Evolutionary conservation across 1,284 basidiomycete species (phyloP).

Genomic region (Ganoderma resinaceum): DNA sequence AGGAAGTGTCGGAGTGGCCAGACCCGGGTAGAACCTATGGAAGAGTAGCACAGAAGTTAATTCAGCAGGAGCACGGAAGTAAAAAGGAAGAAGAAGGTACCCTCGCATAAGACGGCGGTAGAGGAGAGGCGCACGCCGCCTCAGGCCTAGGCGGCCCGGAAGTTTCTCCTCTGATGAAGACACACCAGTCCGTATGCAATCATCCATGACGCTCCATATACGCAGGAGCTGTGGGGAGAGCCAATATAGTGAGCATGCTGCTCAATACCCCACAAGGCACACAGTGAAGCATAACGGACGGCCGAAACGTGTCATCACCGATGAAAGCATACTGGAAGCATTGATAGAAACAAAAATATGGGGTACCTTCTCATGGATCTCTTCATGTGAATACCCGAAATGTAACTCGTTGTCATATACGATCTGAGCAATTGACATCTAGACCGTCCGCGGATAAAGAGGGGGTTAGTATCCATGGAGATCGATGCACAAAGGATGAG

Average conservation of each 20-base stretch:
- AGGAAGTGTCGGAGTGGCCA: conserved; percentile 51
- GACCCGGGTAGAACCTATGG: conserved; percentile 72
- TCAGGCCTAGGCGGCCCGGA: conserved; percentile 85
- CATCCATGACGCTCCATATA: conserved; percentile 95
- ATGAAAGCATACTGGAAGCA: neutral
- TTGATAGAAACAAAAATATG: conserved; percentile 20
- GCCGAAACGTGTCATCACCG: neutral
- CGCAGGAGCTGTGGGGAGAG: conserved; percentile 58
- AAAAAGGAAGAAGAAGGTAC: conserved; percentile 45
- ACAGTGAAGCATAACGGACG: neutral
- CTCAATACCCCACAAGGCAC: neutral
- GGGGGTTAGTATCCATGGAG: conserved; percentile 25
- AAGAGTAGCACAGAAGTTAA: conserved; percentile 14
- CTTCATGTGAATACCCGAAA: conserved; percentile 77
- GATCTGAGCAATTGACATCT: conserved; percentile 94
- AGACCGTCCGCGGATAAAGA: conserved; percentile 26
- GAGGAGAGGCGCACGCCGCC: conserved; percentile 84
- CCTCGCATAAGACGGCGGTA: conserved; percentile 91
- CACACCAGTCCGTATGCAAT: conserved; percentile 90
- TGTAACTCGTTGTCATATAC: conserved; percentile 94
- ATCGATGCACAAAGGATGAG: conserved; percentile 18
- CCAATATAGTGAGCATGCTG: neutral
- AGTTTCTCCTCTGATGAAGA: conserved; percentile 79
- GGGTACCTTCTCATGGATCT: conserved; percentile 77
- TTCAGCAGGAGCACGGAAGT: conserved; percentile 1